These are phyloP conservation scores for Brassica nigra DNA, from an alignment of 345 rosid genomes.

Conservation along the genomic window DNA sequence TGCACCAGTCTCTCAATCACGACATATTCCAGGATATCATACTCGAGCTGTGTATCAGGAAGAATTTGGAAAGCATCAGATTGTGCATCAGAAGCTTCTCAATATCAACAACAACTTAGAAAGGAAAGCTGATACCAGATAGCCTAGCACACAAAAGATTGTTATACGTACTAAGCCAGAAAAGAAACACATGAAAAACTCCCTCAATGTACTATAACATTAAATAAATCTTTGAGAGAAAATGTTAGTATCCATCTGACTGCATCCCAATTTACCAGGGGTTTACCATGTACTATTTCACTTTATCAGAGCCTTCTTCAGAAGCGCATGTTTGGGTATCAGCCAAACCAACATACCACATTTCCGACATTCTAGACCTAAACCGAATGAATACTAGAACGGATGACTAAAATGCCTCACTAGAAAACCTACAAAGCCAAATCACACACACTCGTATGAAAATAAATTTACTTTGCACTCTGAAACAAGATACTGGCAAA, in stretches of 20 bases:
- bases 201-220: conserved; percentile 13
- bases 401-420: conserved; percentile 17
- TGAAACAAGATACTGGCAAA: conserved; percentile 14
- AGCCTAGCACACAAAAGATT: conserved; percentile 23
- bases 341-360: conserved; percentile 17
- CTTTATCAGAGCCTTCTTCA: conserved; percentile 7
- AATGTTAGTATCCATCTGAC: conserved; percentile 12
- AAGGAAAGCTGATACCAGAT: conserved; percentile 12
- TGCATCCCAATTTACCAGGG: conserved; percentile 20
- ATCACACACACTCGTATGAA: background rate
- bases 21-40: conserved; percentile 95
- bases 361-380: conserved; percentile 15
- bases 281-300: conserved; percentile 11
- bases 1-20: conserved; percentile 94
- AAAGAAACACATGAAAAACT: conserved; percentile 10
- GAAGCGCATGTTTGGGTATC: background rate
- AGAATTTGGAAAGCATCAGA: conserved; percentile 31
- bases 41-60: conserved; percentile 74
- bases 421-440: conserved; percentile 20
- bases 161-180: conserved; percentile 9
- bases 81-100: conserved; percentile 15
- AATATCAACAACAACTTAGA: conserved; percentile 14
- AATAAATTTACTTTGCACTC: conserved; percentile 11
- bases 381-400: conserved; percentile 17
- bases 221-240: conserved; percentile 2